These are phyloP conservation scores for Citrullus mucosospermus DNA, from an alignment of 306 rosid species.

Conservation along the genomic window DNA sequence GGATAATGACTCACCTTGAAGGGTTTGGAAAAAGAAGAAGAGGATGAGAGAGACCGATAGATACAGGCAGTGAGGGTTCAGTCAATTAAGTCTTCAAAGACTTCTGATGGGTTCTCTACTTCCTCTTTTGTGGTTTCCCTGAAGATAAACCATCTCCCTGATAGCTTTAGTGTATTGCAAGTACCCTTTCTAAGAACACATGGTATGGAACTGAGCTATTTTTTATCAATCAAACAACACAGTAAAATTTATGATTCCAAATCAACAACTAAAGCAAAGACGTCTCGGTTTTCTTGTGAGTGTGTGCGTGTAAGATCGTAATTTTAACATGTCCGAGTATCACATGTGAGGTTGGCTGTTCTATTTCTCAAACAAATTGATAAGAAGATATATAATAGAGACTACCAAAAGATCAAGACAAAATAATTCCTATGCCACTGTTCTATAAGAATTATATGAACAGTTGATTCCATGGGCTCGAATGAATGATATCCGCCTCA, in stretches of 20 bases:
- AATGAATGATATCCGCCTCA: background rate
- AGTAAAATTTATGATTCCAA: background rate
- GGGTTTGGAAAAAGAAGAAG: constrained; percentile 8
- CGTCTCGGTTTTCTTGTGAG: background rate
- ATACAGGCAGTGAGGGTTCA: background rate
- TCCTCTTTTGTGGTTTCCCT: background rate
- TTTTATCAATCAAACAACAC: background rate
- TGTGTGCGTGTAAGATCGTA: background rate
- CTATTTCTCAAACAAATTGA: background rate
- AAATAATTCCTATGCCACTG: background rate
- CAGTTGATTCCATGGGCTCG: background rate
- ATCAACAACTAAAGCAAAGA: background rate
- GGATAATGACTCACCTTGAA: constrained; percentile 21
- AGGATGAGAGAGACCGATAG: background rate
- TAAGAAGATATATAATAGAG: background rate
- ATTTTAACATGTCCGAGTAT: background rate
- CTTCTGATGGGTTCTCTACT: background rate
- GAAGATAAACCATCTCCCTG: background rate
- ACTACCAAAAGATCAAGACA: background rate
- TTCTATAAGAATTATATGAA: background rate
- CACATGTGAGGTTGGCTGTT: background rate
- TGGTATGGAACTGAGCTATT: background rate
- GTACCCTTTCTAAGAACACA: background rate
- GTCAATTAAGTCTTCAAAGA: background rate
- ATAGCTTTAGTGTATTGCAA: constrained; percentile 9